Evolutionary conservation across 1,284 basidiomycete species (phyloP), one percentile per base, ranked within the genome.

Genomic region (Pascua sp.): DNA sequence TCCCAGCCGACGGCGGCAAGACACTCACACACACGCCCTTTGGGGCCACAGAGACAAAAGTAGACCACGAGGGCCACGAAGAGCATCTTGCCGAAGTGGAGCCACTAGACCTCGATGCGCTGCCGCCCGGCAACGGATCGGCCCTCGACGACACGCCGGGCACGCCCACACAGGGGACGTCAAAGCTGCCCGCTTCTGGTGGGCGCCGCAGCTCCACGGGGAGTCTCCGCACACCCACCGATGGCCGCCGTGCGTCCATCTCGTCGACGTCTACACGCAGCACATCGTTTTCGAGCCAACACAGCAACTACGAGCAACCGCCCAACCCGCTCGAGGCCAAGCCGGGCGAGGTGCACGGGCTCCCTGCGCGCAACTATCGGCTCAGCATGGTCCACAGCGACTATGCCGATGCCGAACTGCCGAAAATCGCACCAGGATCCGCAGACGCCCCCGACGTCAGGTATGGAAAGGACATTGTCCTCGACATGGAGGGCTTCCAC

Each of bases 371-470:
- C 17, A 59, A 75, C 58, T 53, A 60, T 44, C 64, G 59, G 41
- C 56, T 75, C 13, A 41, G 37, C 4, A 41, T 56, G 15, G 16
- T n/a, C 3, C 53, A 58, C 39, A 46, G 48, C 12, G 56, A 64
- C 47, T 67, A 77, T 32, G 83, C 81, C 9, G 85, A 87, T 57
- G 81, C 82, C 18, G 78, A 80, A 2, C 71, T 89, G 37, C 82
- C 82, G 11, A 70, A 77, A 44, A 67, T 82, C 16, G 70, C 75
- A 53, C 68, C 79, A 16, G 80, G 81, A 12, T 75, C 80, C 17
- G 79, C 80, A 10, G 81, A 85, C 57, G 80, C 81, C 46, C 86
- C 87, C 17, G 82, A 83, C 7, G 83, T 91, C 1, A 79, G 85
- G 47, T 90, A 90, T 67, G 85, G 66, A 13, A 61, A 63, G 60